These are phyloP conservation scores for Penicillium fuscoglaucum DNA, from an alignment of 2,329 filamentous ascomycete species.

Conservation along the genomic window DNA sequence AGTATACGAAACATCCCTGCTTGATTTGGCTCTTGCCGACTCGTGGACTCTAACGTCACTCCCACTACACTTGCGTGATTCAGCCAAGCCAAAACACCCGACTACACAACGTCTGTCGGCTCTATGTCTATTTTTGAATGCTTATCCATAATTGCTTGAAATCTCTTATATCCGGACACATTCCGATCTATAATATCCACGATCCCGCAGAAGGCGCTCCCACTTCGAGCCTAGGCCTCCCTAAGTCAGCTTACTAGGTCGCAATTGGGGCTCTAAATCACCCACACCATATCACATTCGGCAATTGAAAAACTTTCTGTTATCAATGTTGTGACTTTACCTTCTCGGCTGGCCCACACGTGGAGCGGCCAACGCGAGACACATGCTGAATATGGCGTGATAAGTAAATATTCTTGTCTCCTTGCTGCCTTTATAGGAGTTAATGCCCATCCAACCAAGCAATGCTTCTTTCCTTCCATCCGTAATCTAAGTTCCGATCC, in stretches of 20 bases:
- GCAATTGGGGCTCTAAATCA: conserved; percentile 5
- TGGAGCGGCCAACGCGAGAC: neutral
- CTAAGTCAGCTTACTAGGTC: neutral
- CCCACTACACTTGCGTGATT: conserved; percentile 28
- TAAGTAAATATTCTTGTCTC: neutral
- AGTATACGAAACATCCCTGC: neutral
- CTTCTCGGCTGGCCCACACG: neutral
- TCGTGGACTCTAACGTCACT: conserved; percentile 27
- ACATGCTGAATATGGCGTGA: conserved; percentile 11
- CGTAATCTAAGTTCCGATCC: neutral
- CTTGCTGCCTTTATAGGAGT: conserved; percentile 16
- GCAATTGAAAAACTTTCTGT: neutral
- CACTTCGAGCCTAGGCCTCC: neutral
- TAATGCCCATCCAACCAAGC: neutral
- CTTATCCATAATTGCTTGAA: neutral
- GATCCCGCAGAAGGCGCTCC: neutral
- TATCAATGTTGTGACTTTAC: neutral
- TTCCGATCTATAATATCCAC: neutral
- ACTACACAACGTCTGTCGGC: neutral
- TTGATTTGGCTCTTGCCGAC: neutral
- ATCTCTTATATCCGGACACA: neutral
- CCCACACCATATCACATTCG: neutral
- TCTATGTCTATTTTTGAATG: neutral
- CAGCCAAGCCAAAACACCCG: conserved; percentile 5
- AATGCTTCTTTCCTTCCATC: neutral